Conservation (phyloP, 2,329 filamentous ascomycete genomes). For the Cordyceps javanica region DNA sequence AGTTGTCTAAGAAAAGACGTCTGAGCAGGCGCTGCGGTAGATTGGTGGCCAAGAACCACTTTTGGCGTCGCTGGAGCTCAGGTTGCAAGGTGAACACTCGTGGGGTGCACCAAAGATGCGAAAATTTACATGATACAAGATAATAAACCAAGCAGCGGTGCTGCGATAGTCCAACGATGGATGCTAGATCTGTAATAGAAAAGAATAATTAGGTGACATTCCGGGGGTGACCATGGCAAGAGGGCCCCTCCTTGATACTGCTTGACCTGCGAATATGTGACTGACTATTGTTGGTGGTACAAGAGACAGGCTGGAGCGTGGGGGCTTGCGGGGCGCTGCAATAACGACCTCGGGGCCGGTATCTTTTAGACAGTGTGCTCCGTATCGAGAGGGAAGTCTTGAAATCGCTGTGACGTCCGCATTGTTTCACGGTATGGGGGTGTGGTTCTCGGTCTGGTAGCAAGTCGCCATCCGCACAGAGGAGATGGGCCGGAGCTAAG, state of each 20-base stretch:
- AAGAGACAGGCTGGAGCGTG: slow-evolving; percentile 2
- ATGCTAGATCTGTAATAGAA: slow-evolving; percentile 9
- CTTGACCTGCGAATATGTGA: slow-evolving; percentile 5
- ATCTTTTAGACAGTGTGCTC: slow-evolving; percentile 1
- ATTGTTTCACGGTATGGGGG: slow-evolving; percentile 2
- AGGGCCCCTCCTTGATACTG: slow-evolving; percentile 11
- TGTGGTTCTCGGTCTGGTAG: neutral
- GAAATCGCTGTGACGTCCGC: neutral
- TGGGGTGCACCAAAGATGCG: slow-evolving; percentile 1
- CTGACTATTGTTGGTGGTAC: slow-evolving; percentile 5
- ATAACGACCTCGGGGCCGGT: slow-evolving; percentile 3
- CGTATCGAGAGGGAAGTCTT: neutral
- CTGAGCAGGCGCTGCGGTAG: neutral
- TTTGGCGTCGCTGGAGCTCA: slow-evolving; percentile 8
- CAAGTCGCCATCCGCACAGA: neutral
- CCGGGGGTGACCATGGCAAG: neutral
- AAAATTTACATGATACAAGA: slow-evolving; percentile 9
- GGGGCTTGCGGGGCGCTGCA: slow-evolving; percentile 7
- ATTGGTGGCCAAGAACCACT: slow-evolving; percentile 7
- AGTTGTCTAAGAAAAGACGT: slow-evolving; percentile 10
- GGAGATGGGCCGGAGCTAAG: neutral
- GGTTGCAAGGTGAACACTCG: slow-evolving; percentile 9
- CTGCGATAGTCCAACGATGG: neutral
- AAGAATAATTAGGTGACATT: slow-evolving; percentile 11
- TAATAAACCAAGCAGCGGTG: neutral